Base-by-base conservation (phyloP, 805 yeast genomes). In the Maudiozyma pseudohumilis region DNA sequence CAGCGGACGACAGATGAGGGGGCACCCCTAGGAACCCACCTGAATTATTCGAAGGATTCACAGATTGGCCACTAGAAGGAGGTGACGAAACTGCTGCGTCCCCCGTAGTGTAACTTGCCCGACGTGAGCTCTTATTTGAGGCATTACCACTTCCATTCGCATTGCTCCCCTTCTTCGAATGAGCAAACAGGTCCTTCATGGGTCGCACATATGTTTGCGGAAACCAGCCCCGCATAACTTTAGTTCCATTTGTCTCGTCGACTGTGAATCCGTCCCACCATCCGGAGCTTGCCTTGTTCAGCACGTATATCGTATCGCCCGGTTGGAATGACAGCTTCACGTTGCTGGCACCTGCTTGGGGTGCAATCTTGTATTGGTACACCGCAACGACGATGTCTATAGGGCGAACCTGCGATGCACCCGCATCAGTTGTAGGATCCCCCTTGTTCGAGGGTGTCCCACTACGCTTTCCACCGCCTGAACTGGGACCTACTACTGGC, bases 261-360 rank as follows among this genome's bases (percentile, higher is more conserved):
- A 48, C 30, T 1, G 64, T 46, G 13, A 80, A 66, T 9, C 95
- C 95, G 56, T 86, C 95, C 92, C 94, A 84, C 95, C 95, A 86
- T 2, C 86, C 83, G 2, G 75, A 56, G 28, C 70, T 72, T 12
- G 74, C 65, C 42, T 80, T 80, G 12, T 69, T 55, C n/a, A 83
- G 53, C 11, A 86, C 92, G 47, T 79, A 72, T 1, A 86, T 62
- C 3, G 80, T 68, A 45, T 82, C 94, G 15, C 87, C 89, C n/a
- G 70, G 61, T 27, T 47, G 48, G 15, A 55, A 45, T 2, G 46
- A 42, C 34, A 53, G 26, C 12, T 42, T 44, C 17, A 39, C 44
- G 32, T 39, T 43, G 18, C 22, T 33, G 18, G 29, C 36, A 29
- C 42, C 38, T n/a, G 12, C 19, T 15, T 19, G 19, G 25, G 15